Evolutionary conservation across 495 filamentous ascomycete species (phyloP).

Genomic region (Penicillium bialowiezense): DNA sequence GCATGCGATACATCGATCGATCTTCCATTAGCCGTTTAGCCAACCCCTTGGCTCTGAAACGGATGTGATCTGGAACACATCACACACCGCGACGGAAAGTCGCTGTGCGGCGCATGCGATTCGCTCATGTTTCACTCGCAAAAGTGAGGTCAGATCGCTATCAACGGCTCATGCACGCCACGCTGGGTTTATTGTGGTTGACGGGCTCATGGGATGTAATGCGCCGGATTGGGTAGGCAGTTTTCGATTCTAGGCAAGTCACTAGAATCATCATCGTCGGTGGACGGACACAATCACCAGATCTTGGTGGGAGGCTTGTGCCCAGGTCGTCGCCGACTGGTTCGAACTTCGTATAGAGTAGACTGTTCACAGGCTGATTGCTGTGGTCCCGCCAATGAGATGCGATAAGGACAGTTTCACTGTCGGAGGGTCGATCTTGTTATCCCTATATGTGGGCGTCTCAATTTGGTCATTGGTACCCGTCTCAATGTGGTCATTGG

Average conservation of each 20-base stretch:
- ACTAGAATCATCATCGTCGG: too few relatives aligned
- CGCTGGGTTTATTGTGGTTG: background rate
- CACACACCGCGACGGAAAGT: background rate
- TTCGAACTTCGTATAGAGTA: background rate
- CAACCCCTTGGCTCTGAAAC: background rate
- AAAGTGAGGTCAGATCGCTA: constrained; percentile 1
- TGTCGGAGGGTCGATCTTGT: background rate
- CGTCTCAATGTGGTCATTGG: background rate
- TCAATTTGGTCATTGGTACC: background rate
- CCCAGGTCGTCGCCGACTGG: background rate
- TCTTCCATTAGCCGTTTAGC: background rate
- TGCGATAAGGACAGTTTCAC: background rate
- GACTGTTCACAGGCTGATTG: background rate
- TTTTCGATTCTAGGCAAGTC: background rate
- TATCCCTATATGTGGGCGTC: background rate
- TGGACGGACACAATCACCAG: background rate
- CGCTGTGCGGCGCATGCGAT: background rate
- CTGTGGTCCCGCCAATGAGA: background rate
- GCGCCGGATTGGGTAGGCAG: background rate
- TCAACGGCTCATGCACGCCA: constrained; percentile 9
- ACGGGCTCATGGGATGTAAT: background rate
- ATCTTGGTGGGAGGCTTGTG: background rate
- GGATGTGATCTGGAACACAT: background rate
- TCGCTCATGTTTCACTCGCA: background rate
- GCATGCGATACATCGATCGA: background rate